These are phyloP conservation scores for Candida labiduridarum DNA, from an alignment of 1,139 yeast genomes.

Conservation along the genomic window DNA sequence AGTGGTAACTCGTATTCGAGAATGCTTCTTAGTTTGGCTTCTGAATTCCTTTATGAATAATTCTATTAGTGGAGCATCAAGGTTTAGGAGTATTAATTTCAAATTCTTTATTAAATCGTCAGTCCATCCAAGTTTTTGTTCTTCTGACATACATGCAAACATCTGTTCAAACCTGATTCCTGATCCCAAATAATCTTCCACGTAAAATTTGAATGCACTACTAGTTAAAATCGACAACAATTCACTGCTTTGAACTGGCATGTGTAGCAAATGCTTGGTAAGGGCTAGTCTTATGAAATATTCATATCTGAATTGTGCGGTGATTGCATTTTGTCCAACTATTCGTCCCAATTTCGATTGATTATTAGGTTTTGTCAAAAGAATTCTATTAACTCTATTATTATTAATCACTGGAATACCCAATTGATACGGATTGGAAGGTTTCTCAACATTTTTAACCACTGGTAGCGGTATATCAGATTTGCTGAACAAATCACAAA, in stretches of 20 bases:
- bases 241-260: background rate
- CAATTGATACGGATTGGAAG: slow-evolving; percentile 3
- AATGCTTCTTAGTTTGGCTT: background rate
- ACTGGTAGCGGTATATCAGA: slow-evolving; percentile 6
- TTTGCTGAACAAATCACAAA: background rate
- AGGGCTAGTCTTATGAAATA: slow-evolving; percentile 5
- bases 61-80: slow-evolving; percentile 5
- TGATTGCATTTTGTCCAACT: slow-evolving; percentile 1
- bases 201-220: slow-evolving; percentile 10
- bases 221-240: slow-evolving; percentile 6
- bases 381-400: slow-evolving; percentile 10
- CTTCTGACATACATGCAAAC: slow-evolving; percentile 13
- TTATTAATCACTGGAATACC: slow-evolving; percentile 7
- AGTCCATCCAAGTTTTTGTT: slow-evolving; percentile 12
- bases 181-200: slow-evolving; percentile 8
- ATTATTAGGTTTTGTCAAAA: slow-evolving; percentile 1
- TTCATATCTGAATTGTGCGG: slow-evolving; percentile 5
- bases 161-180: slow-evolving; percentile 7
- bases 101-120: slow-evolving; percentile 7
- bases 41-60: slow-evolving; percentile 7
- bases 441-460: background rate
- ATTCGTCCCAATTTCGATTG: background rate
- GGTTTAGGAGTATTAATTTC: background rate
- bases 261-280: background rate
- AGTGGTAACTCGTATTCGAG: background rate